Base-by-base conservation (phyloP, 2,329 filamentous ascomycete species). In the Ophiostoma angusticollis region DNA sequence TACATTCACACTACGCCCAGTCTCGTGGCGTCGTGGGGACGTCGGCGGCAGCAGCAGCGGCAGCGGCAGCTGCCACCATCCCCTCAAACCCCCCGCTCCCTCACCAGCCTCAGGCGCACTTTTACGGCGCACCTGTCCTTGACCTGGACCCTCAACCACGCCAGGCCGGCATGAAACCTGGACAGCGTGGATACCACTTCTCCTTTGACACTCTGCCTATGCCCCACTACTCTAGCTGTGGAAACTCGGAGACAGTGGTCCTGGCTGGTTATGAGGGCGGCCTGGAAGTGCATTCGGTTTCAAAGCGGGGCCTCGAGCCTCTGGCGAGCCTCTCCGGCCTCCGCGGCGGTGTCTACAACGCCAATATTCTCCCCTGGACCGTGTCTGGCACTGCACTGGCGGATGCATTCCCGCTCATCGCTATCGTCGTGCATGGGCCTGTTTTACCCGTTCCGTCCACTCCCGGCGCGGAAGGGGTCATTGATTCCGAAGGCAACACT, bases 261-360 rank as follows among this genome's bases (percentile, higher is more conserved):
- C 58, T 94, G 5, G 72, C 84, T 8, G 87, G 87, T 2, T 85
- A 78, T 48, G 81, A 93, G 54, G 84, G 84, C 30, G 79, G 79
- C 1, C 54, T 95, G 35, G 80, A 89, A 46, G 70, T 94, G 13
- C 79, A 84, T 47, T 68, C 74, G 16, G 70, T 93, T 22, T 74
- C 77, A 31, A 83, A 80, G 52, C 76, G 78, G 45, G 81, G 80
- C 35, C 58, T 84, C 39, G 80, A 84, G 40, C 68, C 74, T 17
- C 61, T 85, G 22, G 78, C 78, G 16, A 74, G 74, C 40, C 61
- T 95, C 34, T 79, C 80, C 52, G 84, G 84, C 5, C 64, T 95
- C 21, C 74, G 78, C 50, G 89, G 89, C 29, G 78, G 78, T 17
- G 83, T 95, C 1, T 66, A 85, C 46, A 72, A 81, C 47, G 87